Evolutionary conservation across 257 asterid genomes (phyloP), one percentile per base, ranked within the genome.

Genomic region (Leptodermis oblonga): DNA sequence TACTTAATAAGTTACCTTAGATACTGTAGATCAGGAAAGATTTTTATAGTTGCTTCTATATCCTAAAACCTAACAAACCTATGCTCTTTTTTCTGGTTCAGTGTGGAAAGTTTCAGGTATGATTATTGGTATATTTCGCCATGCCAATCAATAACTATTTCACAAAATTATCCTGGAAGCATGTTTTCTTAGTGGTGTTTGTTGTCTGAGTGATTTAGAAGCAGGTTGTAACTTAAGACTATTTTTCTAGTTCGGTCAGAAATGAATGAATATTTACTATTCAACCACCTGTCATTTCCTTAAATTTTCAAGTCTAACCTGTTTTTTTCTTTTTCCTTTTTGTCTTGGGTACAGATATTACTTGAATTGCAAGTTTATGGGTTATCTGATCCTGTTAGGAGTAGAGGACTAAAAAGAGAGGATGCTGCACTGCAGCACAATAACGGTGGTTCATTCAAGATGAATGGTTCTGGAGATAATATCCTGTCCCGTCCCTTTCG

Each of bases 311-410:
- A 4, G 8, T 59, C n/a, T 65, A 36, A 34, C 37, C 69, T 81
- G 42, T 67, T 74, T 68, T 36, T 49, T 62, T 42, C 22, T 77
- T 23, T 41, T 39, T 26, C 74, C 6, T 34, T 6, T 34, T 34
- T 34, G 3, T 54, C 23, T 2, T 26, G 28, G 34, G 81, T 51
- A 34, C 87, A 94, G 96, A 77, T 87, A 82, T 88, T 87, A 74
- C 86, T 93, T 48, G 98, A 93, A 83, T 82, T 93, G 83, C 98
- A 93, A 86, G 98, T 93, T 73, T 93, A 93, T 62, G 98, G 98
- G 62, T 79, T 93, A 77, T 83, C 96, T 72, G 96, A 88, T 76
- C 88, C 96, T 58, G 75, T 75, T 71, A 82, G 87, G 80, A 88
- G 75, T 75, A 84, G 65, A 79, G 92, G 82, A 70, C 71, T 75